Evolutionary conservation across 2,329 filamentous ascomycete species (phyloP), one percentile per base, ranked within the genome.

Genomic region (Pyrenochaeta sp.): DNA sequence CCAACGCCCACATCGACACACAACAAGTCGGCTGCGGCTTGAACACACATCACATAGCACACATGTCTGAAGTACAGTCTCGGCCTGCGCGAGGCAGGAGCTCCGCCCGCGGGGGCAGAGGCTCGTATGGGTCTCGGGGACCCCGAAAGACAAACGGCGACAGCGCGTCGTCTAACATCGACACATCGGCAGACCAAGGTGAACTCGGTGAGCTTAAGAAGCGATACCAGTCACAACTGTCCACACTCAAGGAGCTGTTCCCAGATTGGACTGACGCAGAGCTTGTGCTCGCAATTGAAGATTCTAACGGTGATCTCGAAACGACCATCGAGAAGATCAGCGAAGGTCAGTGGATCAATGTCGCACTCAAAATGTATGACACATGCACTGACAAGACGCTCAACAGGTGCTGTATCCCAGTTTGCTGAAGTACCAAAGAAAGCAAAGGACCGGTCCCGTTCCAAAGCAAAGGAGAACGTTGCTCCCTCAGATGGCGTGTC

Each of bases 191-290:
- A 75, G 93, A 98, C 73, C 90, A 96, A 78, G 91, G 92, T 78
- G 93, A 97, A 80, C 86, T 98, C 67, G 91, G 90, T 75, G 88
- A 96, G 81, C 88, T 98, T 77, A 96, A 96, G 86, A 93, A 92
- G 84, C 89, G 91, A 78, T 95, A 96, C 77, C 86, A 90, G 73
- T 83, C 83, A 73, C 91, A 94, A 82, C 86, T 97, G 71, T 84
- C 84, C 62, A 88, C 90, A 72, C 88, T 99, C 77, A 93, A 92
- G 82, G 93, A 97, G 79, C 89, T 98, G 82, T 97, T 97, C 83
- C 88, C 92, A 59, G 90, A 93, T 79, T 98, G 94, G 95, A 94
- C 93, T 70, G 92, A 97, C 74, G 92, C 93, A 78, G 94, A 98
- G 78, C 88, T 98, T 64, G 88, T 98, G 65, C 95, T 95, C 78